phyloP scores from a whole-genome alignment of 495 filamentous ascomycete species.

The Melanomma pulvis-pyrius region DNA sequence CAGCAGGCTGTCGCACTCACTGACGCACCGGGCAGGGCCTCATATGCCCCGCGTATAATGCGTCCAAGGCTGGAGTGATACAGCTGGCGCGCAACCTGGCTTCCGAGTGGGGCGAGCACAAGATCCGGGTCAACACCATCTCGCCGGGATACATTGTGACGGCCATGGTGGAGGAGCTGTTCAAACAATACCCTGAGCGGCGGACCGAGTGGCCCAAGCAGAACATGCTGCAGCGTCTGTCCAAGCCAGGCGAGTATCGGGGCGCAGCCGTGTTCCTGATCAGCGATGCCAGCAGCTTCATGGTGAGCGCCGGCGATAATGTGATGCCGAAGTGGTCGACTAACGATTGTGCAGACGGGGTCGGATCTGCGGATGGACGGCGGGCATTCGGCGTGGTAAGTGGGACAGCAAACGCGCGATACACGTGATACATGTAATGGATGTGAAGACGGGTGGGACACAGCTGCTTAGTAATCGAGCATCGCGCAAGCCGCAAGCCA shows the following conservation, averaged over 20 bases:
- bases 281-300: slow-evolving; percentile 83
- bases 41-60: slow-evolving; percentile 69
- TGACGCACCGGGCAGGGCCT: slow-evolving; percentile 85
- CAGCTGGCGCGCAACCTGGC: slow-evolving; percentile 67
- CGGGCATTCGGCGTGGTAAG: slow-evolving; percentile 45
- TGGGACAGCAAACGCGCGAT: neutral
- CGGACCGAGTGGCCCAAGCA: slow-evolving; percentile 77
- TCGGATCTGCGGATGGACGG: slow-evolving; percentile 46
- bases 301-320: slow-evolving; percentile 47
- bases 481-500: neutral
- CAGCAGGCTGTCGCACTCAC: slow-evolving; percentile 57
- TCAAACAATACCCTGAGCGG: slow-evolving; percentile 74
- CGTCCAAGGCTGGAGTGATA: slow-evolving; percentile 69
- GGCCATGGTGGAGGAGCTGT: slow-evolving; percentile 82
- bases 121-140: slow-evolving; percentile 93
- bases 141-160: slow-evolving; percentile 95
- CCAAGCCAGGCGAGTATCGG: slow-evolving; percentile 77
- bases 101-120: slow-evolving; percentile 77
- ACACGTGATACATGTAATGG: neutral
- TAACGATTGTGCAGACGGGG: slow-evolving; percentile 33
- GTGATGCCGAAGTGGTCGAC: neutral
- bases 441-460: no score
- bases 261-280: slow-evolving; percentile 66
- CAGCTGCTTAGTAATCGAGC: neutral
- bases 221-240: slow-evolving; percentile 86